Base-by-base conservation (phyloP, 345 rosid genomes). In the Euphorbia pulcherrima region DNA sequence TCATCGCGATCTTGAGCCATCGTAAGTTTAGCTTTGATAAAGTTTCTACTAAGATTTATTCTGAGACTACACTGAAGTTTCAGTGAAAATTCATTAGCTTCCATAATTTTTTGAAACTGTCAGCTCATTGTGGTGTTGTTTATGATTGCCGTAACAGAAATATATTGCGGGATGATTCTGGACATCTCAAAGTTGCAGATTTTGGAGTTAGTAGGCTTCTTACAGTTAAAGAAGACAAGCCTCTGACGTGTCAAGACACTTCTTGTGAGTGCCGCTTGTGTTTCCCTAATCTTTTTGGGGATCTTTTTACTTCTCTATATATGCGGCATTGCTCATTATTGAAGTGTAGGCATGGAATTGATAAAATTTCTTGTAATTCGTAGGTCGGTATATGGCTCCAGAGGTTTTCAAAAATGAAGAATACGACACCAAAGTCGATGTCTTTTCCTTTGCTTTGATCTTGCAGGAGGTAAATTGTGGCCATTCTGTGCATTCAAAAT, bases 1-100 rank as follows among this genome's bases (percentile, higher is more conserved):
- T 76, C 99, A 94, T 74, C 92, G 92, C 3, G 97, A 94, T 80
- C 97, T 94, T 70, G 97, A 94, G 85, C 99, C 99, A 75, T 94
- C 99, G 99, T 94, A 77, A 89, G 99, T 77, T 68, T 53, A 52
- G n/a, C 6, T 59, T 26, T 14, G 6, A 41, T 48, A 23, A 56
- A 8, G 1, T 46, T 39, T 33, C 6, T 27, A 51, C 8, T 63
- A 10, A 10, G 33, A 18, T 20, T 17, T 40, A 27, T 69, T 21
- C 46, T 13, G 54, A 67, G 35, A 53, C 41, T 65, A 24, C 58
- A 33, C 8, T 54, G 46, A 24, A 62, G 23, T 55, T 63, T 62
- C 52, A 39, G 41, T 62, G 27, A 33, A 72, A 69, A 61, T 68
- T 75, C 64, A 63, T 58, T 64, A 72, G 72, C 69, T 72, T 48